Percentiles rank a stretch among this genome's conserved stretches.
Conservation (phyloP, 331 rosid species). For the Quercus tomentella region DNA sequence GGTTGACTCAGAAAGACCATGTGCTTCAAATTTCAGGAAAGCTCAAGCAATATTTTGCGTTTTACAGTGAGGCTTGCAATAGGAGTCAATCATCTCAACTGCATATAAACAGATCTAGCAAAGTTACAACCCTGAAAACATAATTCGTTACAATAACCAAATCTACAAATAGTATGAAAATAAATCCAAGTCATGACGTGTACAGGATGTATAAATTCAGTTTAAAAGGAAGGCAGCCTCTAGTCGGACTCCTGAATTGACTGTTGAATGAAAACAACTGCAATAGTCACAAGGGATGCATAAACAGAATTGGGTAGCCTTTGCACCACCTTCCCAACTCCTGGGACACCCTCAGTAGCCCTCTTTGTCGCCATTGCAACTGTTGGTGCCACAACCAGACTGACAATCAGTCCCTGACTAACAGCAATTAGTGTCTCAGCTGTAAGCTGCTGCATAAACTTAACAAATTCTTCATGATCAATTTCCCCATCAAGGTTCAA, state of each 20-base stretch:
- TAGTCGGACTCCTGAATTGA: slow-evolving; percentile 6
- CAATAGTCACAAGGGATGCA: slow-evolving; percentile 65
- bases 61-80: background rate
- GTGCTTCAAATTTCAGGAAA: background rate
- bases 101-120: background rate
- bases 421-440: slow-evolving; percentile 46
- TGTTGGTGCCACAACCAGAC: slow-evolving; percentile 77
- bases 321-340: slow-evolving; percentile 73
- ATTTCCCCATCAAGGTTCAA: slow-evolving; percentile 52
- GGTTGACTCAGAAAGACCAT: too few species aligned
- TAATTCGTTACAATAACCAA: background rate
- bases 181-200: background rate
- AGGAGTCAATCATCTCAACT: background rate
- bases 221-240: slow-evolving; percentile 6
- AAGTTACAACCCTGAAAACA: background rate
- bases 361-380: slow-evolving; percentile 78
- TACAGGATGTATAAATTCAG: background rate
- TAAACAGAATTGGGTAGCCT: slow-evolving; percentile 66
- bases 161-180: background rate
- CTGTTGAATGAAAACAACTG: slow-evolving; percentile 49
- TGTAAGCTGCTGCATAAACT: slow-evolving; percentile 50
- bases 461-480: slow-evolving; percentile 52
- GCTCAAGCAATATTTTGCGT: background rate
- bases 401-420: slow-evolving; percentile 65
- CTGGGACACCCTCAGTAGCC: slow-evolving; percentile 84